These are phyloP conservation scores for Anastatica hierochuntica DNA, from an alignment of 345 rosid species.

Conservation along the genomic window DNA sequence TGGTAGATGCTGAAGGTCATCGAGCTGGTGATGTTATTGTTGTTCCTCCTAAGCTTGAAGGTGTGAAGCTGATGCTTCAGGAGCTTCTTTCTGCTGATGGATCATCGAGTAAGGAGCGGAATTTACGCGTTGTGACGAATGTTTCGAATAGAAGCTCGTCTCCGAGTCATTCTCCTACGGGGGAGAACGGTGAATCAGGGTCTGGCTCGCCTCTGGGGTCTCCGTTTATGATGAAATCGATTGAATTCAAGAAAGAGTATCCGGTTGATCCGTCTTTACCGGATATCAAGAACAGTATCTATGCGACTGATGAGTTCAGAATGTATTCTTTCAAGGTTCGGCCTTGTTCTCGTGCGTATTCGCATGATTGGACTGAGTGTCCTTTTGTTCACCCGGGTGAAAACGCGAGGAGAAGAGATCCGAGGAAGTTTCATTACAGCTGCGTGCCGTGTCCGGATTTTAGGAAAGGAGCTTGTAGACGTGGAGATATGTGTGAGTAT, in stretches of 20 bases:
- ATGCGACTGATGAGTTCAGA: constrained; percentile 84
- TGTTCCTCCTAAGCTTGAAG: constrained; percentile 63
- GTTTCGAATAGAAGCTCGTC: constrained; percentile 35
- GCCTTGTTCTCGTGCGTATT: constrained; percentile 92
- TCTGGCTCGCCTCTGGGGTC: constrained; percentile 41
- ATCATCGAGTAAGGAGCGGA: constrained; percentile 35
- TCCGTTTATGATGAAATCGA: constrained; percentile 34
- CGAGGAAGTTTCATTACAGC: constrained; percentile 91
- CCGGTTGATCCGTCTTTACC: constrained; percentile 93
- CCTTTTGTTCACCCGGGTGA: constrained; percentile 98
- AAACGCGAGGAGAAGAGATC: constrained; percentile 95
- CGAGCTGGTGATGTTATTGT: constrained; percentile 77
- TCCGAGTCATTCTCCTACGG: constrained; percentile 50
- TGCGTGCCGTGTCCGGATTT: constrained; percentile 97
- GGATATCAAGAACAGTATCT: constrained; percentile 88
- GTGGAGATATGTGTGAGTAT: constrained; percentile 95
- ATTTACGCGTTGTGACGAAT: constrained; percentile 40
- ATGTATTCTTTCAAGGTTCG: constrained; percentile 95
- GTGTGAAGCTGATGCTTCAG: constrained; percentile 44
- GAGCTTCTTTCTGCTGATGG: constrained; percentile 60
- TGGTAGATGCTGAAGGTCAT: constrained; percentile 48
- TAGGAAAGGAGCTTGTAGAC: constrained; percentile 84
- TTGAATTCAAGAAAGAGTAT: constrained; percentile 68
- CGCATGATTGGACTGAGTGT: constrained; percentile 98
- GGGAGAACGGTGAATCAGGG: constrained; percentile 46